Conservation (phyloP, 139 green algal species). For the Volvox africanus region DNA sequence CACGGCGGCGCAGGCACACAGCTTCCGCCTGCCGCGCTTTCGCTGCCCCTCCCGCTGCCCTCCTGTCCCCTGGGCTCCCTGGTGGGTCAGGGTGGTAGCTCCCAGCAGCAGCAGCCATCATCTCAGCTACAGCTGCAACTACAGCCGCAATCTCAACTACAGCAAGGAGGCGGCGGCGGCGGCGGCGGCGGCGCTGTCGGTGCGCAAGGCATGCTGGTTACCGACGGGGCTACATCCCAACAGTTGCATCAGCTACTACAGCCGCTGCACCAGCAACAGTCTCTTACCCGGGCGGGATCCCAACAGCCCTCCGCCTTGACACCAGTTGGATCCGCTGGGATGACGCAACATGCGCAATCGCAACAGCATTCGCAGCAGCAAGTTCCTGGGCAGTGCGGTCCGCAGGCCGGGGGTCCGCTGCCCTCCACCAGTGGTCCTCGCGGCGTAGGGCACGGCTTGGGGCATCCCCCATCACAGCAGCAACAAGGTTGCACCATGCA, state of each 20-base stretch:
- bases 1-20: no score
- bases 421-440: neutral
- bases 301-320: neutral
- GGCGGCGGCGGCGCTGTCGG: no score
- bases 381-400: neutral
- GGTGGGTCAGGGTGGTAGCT: no score
- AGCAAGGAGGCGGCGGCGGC: neutral
- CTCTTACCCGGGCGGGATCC: neutral
- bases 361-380: conserved; percentile 10
- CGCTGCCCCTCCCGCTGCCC: no score
- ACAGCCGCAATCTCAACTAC: neutral
- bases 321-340: neutral
- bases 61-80: no score
- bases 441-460: neutral
- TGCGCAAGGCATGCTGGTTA: no score
- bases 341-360: neutral
- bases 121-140: neutral
- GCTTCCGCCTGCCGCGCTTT: neutral
- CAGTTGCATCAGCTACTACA: neutral
- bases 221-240: neutral
- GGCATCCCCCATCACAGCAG: neutral
- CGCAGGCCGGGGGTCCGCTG: neutral
- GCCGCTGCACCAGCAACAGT: neutral
- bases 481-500: neutral
- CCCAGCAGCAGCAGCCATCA: neutral